Evolutionary conservation across 305 asterid genomes (phyloP).

Genomic region (Fraxinus sp.): DNA sequence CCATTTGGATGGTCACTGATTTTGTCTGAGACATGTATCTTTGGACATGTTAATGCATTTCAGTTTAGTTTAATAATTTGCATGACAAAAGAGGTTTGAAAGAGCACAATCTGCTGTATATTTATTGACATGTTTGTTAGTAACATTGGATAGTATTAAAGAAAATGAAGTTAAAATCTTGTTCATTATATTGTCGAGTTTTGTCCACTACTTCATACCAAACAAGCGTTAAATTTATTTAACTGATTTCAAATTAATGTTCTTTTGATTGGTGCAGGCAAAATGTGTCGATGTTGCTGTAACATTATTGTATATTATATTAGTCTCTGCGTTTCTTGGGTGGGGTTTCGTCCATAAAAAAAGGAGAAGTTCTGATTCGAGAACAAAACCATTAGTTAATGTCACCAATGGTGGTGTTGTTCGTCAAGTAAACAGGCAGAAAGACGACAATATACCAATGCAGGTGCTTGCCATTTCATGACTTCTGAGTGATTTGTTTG

Average conservation of each 20-base stretch:
- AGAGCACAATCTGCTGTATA: background rate
- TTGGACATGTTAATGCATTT: background rate
- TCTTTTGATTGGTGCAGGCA: conserved; percentile 59
- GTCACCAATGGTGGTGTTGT: conserved; percentile 65
- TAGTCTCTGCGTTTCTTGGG: conserved; percentile 77
- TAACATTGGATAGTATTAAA: background rate
- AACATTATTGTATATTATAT: conserved; percentile 63
- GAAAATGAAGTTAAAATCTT: background rate
- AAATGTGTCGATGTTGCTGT: conserved; percentile 88
- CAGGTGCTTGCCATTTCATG: conserved; percentile 55
- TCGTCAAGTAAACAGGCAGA: conserved; percentile 73
- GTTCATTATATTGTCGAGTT: background rate
- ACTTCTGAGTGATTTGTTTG: conserved; percentile 14
- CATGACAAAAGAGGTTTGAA: background rate
- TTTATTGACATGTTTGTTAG: background rate
- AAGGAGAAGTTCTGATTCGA: conserved; percentile 49
- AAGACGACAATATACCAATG: conserved; percentile 92
- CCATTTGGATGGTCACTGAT: conserved; percentile 5
- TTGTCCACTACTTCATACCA: background rate
- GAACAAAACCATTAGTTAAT: conserved; percentile 76
- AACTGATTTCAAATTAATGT: conserved; percentile 11
- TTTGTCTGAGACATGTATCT: conserved; percentile 10
- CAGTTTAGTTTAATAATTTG: background rate
- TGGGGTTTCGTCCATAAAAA: conserved; percentile 84
- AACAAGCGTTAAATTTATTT: background rate